A percentile compares a stretch with the other conserved stretches of the same genome.
Conservation (phyloP, 495 filamentous ascomycete genomes). For the Evernia prunastri region DNA sequence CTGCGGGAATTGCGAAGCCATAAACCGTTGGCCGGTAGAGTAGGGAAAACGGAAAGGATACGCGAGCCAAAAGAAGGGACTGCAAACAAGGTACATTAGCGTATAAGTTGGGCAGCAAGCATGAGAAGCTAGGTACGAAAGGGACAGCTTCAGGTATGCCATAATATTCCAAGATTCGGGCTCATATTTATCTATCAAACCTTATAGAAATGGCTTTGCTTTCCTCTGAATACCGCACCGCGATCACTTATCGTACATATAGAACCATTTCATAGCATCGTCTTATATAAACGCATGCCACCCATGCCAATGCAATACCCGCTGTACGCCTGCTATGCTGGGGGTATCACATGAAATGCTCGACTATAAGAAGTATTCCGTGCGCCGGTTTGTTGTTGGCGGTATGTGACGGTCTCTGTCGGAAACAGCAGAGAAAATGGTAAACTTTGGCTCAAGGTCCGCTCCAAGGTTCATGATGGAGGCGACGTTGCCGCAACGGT, state of each 20-base stretch:
- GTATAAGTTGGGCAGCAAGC: no score
- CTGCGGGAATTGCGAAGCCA: no score
- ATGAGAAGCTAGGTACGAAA: background rate
- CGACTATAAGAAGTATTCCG: slow-evolving; percentile 85
- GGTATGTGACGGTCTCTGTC: slow-evolving; percentile 88
- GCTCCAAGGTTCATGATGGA: slow-evolving; percentile 91
- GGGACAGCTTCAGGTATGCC: background rate
- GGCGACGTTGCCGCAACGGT: slow-evolving; percentile 94
- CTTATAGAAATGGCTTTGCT: background rate
- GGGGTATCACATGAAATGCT: slow-evolving; percentile 21
- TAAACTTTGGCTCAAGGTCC: slow-evolving; percentile 80
- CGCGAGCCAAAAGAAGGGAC: no score
- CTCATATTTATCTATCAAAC: background rate
- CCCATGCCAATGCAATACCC: slow-evolving; percentile 11
- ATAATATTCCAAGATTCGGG: background rate
- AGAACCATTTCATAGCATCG: background rate
- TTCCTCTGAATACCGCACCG: background rate
- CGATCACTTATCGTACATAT: background rate
- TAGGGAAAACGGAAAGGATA: no score
- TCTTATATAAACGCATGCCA: background rate
- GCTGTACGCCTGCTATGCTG: slow-evolving; percentile 23
- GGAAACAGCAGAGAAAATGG: slow-evolving; percentile 89
- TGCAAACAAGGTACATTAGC: no score
- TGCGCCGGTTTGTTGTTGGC: slow-evolving; percentile 67
- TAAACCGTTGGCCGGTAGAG: no score